These are phyloP conservation scores for Pistacia vera DNA, from an alignment of 345 rosid species.

Conservation along the genomic window DNA sequence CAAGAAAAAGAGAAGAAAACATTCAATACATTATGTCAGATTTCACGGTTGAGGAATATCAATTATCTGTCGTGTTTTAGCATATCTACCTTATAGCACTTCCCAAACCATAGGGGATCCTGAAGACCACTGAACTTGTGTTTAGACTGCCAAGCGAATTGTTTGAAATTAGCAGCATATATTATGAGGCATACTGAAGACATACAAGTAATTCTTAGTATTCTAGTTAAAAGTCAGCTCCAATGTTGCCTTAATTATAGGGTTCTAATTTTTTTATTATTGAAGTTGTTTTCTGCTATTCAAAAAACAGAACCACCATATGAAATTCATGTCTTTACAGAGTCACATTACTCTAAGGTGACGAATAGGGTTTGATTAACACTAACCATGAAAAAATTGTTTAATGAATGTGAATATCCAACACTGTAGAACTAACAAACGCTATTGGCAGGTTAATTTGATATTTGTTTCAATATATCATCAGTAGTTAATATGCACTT, in stretches of 20 bases:
- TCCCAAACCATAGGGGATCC: constrained; percentile 42
- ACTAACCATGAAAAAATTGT: no score
- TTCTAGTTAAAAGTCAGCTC: no score
- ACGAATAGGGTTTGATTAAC: no score
- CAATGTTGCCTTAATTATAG: neutral
- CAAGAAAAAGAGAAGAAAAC: neutral
- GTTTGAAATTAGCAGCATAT: neutral
- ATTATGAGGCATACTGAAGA: neutral
- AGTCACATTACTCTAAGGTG: no score
- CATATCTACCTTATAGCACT: constrained; percentile 32
- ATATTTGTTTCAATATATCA: no score
- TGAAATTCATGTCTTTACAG: no score
- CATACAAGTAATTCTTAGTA: neutral
- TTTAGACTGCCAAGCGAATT: constrained; percentile 27
- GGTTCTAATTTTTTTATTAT: neutral
- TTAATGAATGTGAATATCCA: no score
- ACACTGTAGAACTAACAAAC: no score
- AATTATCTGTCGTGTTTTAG: neutral
- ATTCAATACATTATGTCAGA: neutral
- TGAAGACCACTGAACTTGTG: constrained; percentile 32
- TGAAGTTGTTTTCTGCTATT: no score
- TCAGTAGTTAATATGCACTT: no score
- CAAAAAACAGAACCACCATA: no score
- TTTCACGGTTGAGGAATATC: neutral
- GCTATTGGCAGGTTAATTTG: no score